These are phyloP conservation scores for Daldinia sp. DNA, from an alignment of 2,329 filamentous ascomycete genomes.

Conservation along the genomic window DNA sequence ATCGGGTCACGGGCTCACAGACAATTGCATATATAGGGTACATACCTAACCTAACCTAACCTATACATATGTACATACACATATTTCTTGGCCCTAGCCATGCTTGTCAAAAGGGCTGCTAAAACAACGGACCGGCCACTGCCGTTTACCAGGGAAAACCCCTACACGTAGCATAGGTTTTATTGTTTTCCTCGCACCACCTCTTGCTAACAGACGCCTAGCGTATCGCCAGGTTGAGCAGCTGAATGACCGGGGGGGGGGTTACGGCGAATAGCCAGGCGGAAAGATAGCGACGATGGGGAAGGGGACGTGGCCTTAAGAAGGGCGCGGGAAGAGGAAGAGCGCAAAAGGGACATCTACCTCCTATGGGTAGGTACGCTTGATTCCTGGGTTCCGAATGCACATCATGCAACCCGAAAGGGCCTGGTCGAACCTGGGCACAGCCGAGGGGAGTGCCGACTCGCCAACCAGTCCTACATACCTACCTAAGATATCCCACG, in stretches of 20 bases:
- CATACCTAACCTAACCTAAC: neutral
- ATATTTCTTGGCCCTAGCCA: constrained; percentile 39
- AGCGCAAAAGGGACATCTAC: constrained; percentile 2
- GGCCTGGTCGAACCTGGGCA: constrained; percentile 40
- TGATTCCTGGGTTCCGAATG: constrained; percentile 43
- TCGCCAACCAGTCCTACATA: constrained; percentile 41
- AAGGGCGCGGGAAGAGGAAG: constrained; percentile 13
- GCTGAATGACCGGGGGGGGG: constrained; percentile 30
- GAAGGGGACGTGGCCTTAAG: constrained; percentile 18
- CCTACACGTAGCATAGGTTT: constrained; percentile 37
- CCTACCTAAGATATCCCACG: constrained; percentile 39
- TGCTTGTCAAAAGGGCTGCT: constrained; percentile 38
- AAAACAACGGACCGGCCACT: constrained; percentile 43
- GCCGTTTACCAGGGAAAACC: constrained; percentile 39
- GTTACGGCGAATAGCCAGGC: constrained; percentile 19
- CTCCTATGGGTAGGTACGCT: constrained; percentile 5
- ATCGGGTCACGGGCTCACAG: constrained; percentile 45
- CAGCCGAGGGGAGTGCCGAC: constrained; percentile 45
- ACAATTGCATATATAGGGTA: constrained; percentile 34
- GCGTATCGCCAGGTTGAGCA: constrained; percentile 31
- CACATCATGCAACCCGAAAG: constrained; percentile 46
- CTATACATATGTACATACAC: neutral
- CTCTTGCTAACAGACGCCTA: constrained; percentile 26
- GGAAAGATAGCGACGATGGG: constrained; percentile 18
- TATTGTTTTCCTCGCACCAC: constrained; percentile 34